A percentile compares a stretch with the other conserved stretches of the same genome.
These are phyloP conservation scores for Pyrenophora graminea DNA, from an alignment of 2,329 filamentous ascomycete species.

Conservation along the genomic window DNA sequence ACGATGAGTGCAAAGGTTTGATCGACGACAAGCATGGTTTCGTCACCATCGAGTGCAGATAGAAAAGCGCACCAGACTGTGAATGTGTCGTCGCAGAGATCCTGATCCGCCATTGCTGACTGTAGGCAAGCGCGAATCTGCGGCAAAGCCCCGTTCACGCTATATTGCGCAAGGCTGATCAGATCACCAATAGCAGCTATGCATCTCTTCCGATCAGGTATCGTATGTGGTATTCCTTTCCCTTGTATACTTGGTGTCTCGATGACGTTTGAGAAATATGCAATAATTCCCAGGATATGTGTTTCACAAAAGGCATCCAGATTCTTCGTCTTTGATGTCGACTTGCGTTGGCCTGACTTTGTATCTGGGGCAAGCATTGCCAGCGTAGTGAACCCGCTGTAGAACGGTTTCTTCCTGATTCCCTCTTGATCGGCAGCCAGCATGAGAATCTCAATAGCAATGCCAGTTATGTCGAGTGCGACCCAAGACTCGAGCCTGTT, in stretches of 20 bases:
- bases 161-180: slow-evolving; percentile 73
- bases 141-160: slow-evolving; percentile 78
- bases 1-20: slow-evolving; percentile 88
- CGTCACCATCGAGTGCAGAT: slow-evolving; percentile 69
- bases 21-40: slow-evolving; percentile 79
- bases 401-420: slow-evolving; percentile 54
- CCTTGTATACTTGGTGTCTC: slow-evolving; percentile 62
- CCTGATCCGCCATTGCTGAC: slow-evolving; percentile 74
- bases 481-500: slow-evolving; percentile 70
- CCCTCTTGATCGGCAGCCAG: slow-evolving; percentile 70
- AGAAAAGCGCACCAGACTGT: slow-evolving; percentile 83
- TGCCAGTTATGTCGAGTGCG: slow-evolving; percentile 72
- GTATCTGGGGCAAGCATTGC: slow-evolving; percentile 52
- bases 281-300: slow-evolving; percentile 85
- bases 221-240: slow-evolving; percentile 55
- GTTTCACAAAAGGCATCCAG: slow-evolving; percentile 77
- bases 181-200: slow-evolving; percentile 87
- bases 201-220: slow-evolving; percentile 73
- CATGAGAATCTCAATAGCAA: slow-evolving; percentile 82
- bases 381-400: slow-evolving; percentile 56
- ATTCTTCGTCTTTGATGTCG: slow-evolving; percentile 57
- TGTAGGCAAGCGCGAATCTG: slow-evolving; percentile 95
- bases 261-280: slow-evolving; percentile 76
- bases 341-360: slow-evolving; percentile 52
- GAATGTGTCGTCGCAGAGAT: slow-evolving; percentile 79